These are phyloP conservation scores for Candida broadrunensis DNA, from an alignment of 805 yeast genomes.

Conservation along the genomic window DNA sequence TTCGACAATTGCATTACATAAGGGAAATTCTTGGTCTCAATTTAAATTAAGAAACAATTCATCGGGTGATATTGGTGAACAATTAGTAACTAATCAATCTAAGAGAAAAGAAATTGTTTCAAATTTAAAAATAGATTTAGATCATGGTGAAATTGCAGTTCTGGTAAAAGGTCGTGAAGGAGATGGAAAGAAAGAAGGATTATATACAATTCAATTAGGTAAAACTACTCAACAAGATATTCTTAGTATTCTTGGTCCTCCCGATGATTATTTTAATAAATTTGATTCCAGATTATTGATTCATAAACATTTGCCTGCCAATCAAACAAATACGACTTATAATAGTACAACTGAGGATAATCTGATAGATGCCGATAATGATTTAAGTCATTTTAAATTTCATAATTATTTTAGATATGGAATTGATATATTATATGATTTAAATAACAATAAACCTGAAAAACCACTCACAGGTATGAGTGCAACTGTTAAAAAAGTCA, in stretches of 20 bases:
- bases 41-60: background rate
- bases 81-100: background rate
- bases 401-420: slow-evolving; percentile 59
- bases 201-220: slow-evolving; percentile 23
- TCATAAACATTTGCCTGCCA: slow-evolving; percentile 26
- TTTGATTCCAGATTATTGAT: slow-evolving; percentile 42
- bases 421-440: slow-evolving; percentile 50
- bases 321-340: background rate
- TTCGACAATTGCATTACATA: slow-evolving; percentile 35
- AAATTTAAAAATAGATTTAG: slow-evolving; percentile 15
- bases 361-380: slow-evolving; percentile 2
- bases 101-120: slow-evolving; percentile 4
- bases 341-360: background rate
- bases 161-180: slow-evolving; percentile 4
- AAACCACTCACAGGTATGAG: slow-evolving; percentile 12
- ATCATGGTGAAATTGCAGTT: slow-evolving; percentile 21
- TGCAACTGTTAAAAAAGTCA: slow-evolving; percentile 43
- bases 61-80: background rate
- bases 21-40: slow-evolving; percentile 30
- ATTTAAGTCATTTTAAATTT: slow-evolving; percentile 29
- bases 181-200: background rate
- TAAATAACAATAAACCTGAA: slow-evolving; percentile 17
- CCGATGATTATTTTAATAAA: slow-evolving; percentile 49
- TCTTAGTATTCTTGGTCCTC: slow-evolving; percentile 50
- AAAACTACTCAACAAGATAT: slow-evolving; percentile 49